Conservation (phyloP, 352 stramenopile genomes). For the Globisporangium uncinulatum region DNA sequence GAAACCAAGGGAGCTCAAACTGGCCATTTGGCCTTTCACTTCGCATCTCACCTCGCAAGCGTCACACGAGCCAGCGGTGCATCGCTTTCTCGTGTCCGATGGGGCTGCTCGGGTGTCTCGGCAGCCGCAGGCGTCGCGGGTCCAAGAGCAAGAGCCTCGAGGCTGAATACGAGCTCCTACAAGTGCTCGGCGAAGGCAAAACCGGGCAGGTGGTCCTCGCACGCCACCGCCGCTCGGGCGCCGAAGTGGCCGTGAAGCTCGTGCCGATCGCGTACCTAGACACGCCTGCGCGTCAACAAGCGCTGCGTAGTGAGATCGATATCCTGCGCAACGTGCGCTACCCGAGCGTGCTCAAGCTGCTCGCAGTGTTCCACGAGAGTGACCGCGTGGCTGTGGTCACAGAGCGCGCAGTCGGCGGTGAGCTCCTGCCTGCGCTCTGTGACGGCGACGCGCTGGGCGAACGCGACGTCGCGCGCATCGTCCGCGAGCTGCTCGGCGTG, state of each 20-base stretch:
- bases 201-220: slow-evolving; percentile 66
- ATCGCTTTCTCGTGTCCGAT: not conserved
- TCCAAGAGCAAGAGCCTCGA: slow-evolving; percentile 29
- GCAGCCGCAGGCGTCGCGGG: slow-evolving; percentile 6
- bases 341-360: slow-evolving; percentile 42
- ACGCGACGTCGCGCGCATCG: slow-evolving; percentile 51
- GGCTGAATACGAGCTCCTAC: slow-evolving; percentile 57
- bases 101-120: slow-evolving; percentile 29
- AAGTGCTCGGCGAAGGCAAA: slow-evolving; percentile 75
- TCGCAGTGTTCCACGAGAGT: slow-evolving; percentile 65
- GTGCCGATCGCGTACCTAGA: slow-evolving; percentile 62
- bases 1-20: no score
- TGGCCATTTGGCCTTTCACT: no score
- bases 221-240: slow-evolving; percentile 25
- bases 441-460: slow-evolving; percentile 30
- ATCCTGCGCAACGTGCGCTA: slow-evolving; percentile 61
- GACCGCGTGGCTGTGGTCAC: slow-evolving; percentile 68
- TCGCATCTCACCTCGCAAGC: not conserved
- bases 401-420: slow-evolving; percentile 49
- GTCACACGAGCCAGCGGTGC: not conserved
- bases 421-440: slow-evolving; percentile 57
- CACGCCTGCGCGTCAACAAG: slow-evolving; percentile 59
- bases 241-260: slow-evolving; percentile 66
- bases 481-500: slow-evolving; percentile 65
- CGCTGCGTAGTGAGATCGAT: slow-evolving; percentile 51